Evolutionary conservation across 1,284 basidiomycete species (phyloP).

Genomic region (Laetiporus sulphureus): DNA sequence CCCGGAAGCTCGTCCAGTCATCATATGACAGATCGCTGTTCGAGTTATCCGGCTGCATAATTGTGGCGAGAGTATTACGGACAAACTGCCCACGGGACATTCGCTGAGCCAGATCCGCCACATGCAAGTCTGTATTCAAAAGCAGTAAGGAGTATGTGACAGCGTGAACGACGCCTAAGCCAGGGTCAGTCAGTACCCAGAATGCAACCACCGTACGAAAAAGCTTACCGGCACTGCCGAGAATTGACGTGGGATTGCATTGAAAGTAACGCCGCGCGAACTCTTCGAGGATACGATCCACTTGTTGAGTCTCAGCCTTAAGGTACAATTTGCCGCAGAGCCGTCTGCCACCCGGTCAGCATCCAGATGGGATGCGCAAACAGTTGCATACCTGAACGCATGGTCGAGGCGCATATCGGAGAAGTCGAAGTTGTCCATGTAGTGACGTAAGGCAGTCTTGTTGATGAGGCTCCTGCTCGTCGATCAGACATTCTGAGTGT

Average conservation of each 20-base stretch:
- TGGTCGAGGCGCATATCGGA: conserved; percentile 73
- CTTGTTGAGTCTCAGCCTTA: conserved; percentile 95
- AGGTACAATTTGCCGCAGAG: conserved; percentile 90
- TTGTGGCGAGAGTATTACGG: conserved; percentile 83
- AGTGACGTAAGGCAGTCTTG: conserved; percentile 67
- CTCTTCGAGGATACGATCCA: conserved; percentile 91
- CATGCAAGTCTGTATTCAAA: conserved; percentile 95
- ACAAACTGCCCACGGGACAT: conserved; percentile 97
- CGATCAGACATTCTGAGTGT: conserved; percentile 10
- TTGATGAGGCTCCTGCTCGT: conserved; percentile 66
- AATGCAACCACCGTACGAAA: not conserved
- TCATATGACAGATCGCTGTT: conserved; percentile 64
- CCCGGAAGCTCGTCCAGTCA: conserved; percentile 54
- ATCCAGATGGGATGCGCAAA: not conserved
- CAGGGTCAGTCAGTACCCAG: conserved; percentile 3
- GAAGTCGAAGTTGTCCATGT: conserved; percentile 91
- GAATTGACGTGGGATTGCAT: conserved; percentile 78
- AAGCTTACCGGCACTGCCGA: conserved; percentile 74
- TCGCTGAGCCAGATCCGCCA: conserved; percentile 81
- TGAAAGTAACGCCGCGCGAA: conserved; percentile 89
- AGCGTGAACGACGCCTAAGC: conserved; percentile 82
- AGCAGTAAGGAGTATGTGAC: conserved; percentile 90
- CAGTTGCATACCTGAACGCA: conserved; percentile 71
- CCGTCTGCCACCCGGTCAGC: conserved; percentile 38
- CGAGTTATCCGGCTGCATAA: conserved; percentile 49